Evolutionary conservation across 352 stramenopile genomes (phyloP).

Genomic region (Globisporangium acanthophoron): DNA sequence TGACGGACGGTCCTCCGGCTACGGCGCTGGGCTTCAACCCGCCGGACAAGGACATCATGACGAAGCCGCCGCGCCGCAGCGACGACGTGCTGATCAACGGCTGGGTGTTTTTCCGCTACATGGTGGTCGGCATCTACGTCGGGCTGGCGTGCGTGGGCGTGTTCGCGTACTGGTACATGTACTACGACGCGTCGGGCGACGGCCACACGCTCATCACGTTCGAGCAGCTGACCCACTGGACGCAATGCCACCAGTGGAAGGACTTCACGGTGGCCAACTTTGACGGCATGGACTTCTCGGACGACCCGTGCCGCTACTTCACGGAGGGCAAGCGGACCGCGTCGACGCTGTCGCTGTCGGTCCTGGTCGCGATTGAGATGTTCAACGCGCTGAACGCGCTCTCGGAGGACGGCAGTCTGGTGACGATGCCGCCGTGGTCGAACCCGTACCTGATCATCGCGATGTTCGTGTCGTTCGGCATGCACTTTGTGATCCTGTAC

Average conservation of each 20-base stretch:
- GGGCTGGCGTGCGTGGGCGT: slow-evolving; percentile 89
- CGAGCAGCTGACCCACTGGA: slow-evolving; percentile 88
- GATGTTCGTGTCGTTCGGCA: slow-evolving; percentile 90
- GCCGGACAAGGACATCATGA: slow-evolving; percentile 97
- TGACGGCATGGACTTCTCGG: slow-evolving; percentile 86
- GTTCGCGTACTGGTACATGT: slow-evolving; percentile 95
- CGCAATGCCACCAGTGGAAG: slow-evolving; percentile 87
- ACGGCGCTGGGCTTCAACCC: slow-evolving; percentile 99
- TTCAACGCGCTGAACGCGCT: slow-evolving; percentile 94
- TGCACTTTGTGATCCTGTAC: slow-evolving; percentile 95
- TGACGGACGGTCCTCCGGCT: slow-evolving; percentile 98
- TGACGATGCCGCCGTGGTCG: slow-evolving; percentile 91
- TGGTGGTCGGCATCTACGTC: slow-evolving; percentile 94
- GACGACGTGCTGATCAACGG: slow-evolving; percentile 97
- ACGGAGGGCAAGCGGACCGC: slow-evolving; percentile 89
- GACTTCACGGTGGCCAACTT: slow-evolving; percentile 92
- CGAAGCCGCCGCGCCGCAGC: slow-evolving; percentile 90
- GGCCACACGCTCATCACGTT: slow-evolving; percentile 89
- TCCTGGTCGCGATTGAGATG: slow-evolving; percentile 95
- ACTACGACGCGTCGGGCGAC: slow-evolving; percentile 86
- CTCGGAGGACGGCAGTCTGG: slow-evolving; percentile 88
- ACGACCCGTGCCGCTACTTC: slow-evolving; percentile 91
- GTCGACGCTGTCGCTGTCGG: slow-evolving; percentile 91
- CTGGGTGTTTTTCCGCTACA: slow-evolving; percentile 98
- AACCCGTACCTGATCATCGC: slow-evolving; percentile 93